Evolutionary conservation across 495 filamentous ascomycete genomes (phyloP).

Genomic region (Chlorociboria aeruginascens): DNA sequence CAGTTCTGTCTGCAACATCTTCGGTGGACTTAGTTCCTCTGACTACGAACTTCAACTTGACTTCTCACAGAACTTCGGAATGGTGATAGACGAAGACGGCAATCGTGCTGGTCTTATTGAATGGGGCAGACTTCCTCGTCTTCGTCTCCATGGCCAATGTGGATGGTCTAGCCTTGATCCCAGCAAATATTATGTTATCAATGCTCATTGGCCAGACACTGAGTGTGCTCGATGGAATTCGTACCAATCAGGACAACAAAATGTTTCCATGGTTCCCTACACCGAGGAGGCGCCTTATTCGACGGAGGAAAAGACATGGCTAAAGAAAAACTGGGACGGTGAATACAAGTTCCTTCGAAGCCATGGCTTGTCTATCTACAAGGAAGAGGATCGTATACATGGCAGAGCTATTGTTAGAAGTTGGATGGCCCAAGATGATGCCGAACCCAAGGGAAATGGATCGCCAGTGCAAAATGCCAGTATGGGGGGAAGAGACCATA

Average conservation of each 20-base stretch:
- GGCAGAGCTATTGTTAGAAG: constrained; percentile 17
- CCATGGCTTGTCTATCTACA: constrained; percentile 19
- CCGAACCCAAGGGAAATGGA: neutral
- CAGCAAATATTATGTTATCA: constrained; percentile 1
- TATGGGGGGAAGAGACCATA: constrained; percentile 4
- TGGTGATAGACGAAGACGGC: constrained; percentile 1
- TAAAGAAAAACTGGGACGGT: constrained; percentile 18
- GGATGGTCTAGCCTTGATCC: constrained; percentile 7
- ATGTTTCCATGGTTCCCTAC: neutral
- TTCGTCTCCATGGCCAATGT: constrained; percentile 9
- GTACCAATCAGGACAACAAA: neutral
- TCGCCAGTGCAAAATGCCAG: constrained; percentile 1
- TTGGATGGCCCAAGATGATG: constrained; percentile 11
- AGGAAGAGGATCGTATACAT: constrained; percentile 25
- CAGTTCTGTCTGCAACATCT: constrained; percentile 9
- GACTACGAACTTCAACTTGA: constrained; percentile 2
- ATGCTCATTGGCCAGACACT: constrained; percentile 7
- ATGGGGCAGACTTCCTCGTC: neutral
- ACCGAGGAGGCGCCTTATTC: constrained; percentile 1
- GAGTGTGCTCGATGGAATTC: constrained; percentile 6
- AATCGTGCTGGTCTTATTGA: constrained; percentile 7
- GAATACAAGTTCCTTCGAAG: constrained; percentile 20
- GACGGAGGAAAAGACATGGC: constrained; percentile 18
- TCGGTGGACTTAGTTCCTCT: constrained; percentile 3
- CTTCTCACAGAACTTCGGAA: neutral